Evolutionary conservation across 2,329 filamentous ascomycete species (phyloP), one percentile per base, ranked within the genome.

Genomic region (Colletotrichum spaethianum): DNA sequence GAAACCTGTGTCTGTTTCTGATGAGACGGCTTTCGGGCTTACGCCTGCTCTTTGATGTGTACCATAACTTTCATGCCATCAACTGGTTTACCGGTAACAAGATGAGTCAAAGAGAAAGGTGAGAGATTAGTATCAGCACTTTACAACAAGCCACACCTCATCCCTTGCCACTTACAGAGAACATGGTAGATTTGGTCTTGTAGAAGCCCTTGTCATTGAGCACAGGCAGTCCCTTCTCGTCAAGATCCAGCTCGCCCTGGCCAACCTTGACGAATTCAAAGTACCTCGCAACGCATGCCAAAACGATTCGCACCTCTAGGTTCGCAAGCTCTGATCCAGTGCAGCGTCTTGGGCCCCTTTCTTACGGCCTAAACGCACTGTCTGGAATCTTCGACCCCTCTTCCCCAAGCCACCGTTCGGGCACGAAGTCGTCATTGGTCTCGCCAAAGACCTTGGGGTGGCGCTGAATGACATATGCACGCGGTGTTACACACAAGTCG

Each of bases 321-420:
- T 70, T 70, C 31, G 67, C 67, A 20, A 70, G 62, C 28, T 70
- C 67, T 8, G 67, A 70, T 23, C 67, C 67, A 12, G 62, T 70
- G 36, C 67, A 70, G 2, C 67, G 67, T 26, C 67, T 57, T 1
- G 67, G 67, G 9, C 67, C 67, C 38, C 67, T 60, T 26, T 70
- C 67, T 20, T 70, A 70, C 3, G 67, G 67, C 12, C 67, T 59
- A 38, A 70, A 70, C 7, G 53, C 38, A n/a, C 67, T 70, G 36
- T 70, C 67, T 1, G 67, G 67, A 18, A 70, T 66, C 40, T 70
- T 70, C 26, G 44, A 62, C 1, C 53, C 67, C 28, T 70, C 67
- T n/a, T 55, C 44, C 3, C 67, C 67, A n/a, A 70, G 52, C 82
- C 83, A 85, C 7, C 84, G 77, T 74, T 85, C 84, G 0, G 83